A percentile compares a stretch with the other conserved stretches of the same genome.
phyloP scores from a whole-genome alignment of 257 asterid species.

The Solanum infundibuliforme region DNA sequence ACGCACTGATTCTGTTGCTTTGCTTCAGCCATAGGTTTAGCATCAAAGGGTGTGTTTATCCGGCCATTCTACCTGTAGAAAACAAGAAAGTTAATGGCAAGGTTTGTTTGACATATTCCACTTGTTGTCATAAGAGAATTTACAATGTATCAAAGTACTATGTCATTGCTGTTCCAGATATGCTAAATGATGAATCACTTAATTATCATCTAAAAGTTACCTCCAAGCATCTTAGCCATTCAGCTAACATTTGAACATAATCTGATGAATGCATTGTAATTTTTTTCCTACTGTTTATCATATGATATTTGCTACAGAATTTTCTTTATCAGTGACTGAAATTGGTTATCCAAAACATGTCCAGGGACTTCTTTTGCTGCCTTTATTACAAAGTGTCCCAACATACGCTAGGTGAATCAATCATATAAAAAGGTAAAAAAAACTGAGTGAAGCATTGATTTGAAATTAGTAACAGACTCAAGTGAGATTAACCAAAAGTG shows the following conservation, averaged over 20 bases:
- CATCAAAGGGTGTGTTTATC: conserved; percentile 75
- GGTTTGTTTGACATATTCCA: conserved; percentile 29
- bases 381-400: neutral
- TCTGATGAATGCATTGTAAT: neutral
- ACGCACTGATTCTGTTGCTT: neutral
- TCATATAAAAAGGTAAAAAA: too few relatives aligned
- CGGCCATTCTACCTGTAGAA: conserved; percentile 65
- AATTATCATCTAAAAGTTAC: neutral
- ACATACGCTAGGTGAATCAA: neutral
- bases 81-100: conserved; percentile 48
- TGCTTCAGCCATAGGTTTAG: conserved; percentile 63
- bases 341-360: neutral
- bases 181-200: neutral
- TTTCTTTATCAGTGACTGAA: neutral
- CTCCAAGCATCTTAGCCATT: neutral
- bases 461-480: neutral
- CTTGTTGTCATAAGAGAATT: neutral
- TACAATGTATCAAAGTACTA: neutral
- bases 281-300: neutral
- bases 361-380: neutral
- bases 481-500: neutral
- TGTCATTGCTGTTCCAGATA: neutral
- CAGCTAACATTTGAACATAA: neutral
- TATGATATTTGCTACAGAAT: neutral
- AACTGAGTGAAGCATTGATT: neutral